A percentile compares a stretch with the other conserved stretches of the same genome.
phyloP scores from a whole-genome alignment of 495 filamentous ascomycete genomes.

The Podospora conica region DNA sequence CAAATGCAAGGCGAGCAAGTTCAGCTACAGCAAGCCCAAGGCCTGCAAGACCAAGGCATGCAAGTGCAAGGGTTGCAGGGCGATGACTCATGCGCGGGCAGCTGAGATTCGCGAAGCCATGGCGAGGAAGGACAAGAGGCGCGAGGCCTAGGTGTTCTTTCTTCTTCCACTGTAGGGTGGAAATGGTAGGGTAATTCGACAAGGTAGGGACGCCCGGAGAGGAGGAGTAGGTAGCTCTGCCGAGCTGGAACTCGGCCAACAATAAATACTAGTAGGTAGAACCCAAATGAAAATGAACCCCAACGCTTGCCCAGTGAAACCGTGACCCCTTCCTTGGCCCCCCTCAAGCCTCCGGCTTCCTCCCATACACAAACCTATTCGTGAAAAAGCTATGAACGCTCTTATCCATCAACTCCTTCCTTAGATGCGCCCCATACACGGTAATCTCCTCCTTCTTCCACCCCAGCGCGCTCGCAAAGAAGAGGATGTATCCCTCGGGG shows the following conservation, averaged over 20 bases:
- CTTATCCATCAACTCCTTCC: background rate
- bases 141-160: no score
- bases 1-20: background rate
- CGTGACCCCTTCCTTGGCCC: background rate
- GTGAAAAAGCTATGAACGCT: background rate
- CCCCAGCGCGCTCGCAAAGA: constrained; percentile 25
- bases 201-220: background rate
- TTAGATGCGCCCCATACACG: constrained; percentile 11
- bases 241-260: background rate
- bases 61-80: background rate
- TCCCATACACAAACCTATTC: constrained; percentile 3
- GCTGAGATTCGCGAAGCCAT: background rate
- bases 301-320: background rate
- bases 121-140: background rate
- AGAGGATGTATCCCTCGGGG: constrained; percentile 27
- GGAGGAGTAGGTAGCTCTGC: background rate
- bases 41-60: background rate
- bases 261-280: no score
- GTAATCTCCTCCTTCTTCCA: constrained; percentile 18
- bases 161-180: background rate
- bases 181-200: background rate
- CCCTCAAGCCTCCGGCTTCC: constrained; percentile 2
- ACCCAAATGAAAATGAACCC: background rate
- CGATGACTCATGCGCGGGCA: no score
- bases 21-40: background rate